These are phyloP conservation scores for Discostella stelligera DNA, from an alignment of 352 stramenopile genomes.

Conservation along the genomic window DNA sequence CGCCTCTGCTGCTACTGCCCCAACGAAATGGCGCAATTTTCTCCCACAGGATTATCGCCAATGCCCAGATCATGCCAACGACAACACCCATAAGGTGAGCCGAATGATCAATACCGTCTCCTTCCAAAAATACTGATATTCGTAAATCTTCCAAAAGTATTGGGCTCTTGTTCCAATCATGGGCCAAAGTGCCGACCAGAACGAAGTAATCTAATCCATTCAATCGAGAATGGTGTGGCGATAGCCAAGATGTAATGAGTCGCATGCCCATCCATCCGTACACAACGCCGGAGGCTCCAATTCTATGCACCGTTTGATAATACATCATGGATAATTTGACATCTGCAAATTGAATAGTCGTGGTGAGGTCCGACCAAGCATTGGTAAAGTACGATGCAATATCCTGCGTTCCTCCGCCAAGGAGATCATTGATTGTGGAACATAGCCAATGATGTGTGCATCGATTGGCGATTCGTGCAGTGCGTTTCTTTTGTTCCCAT, in stretches of 20 bases:
- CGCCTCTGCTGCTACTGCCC: not conserved
- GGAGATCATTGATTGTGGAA: constrained; percentile 24
- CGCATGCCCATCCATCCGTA: constrained; percentile 50
- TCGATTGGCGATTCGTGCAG: constrained; percentile 20
- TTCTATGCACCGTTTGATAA: constrained; percentile 28
- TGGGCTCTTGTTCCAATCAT: constrained; percentile 30
- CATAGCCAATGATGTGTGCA: constrained; percentile 43
- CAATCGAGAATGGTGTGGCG: constrained; percentile 27
- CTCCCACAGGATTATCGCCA: constrained; percentile 23
- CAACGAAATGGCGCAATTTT: constrained; percentile 9
- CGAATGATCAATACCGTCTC: constrained; percentile 36
- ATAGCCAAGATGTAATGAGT: constrained; percentile 32
- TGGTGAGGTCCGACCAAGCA: constrained; percentile 27
- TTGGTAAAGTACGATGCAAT: constrained; percentile 34
- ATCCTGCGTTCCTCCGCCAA: constrained; percentile 15
- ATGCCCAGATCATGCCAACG: constrained; percentile 20
- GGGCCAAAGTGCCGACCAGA: constrained; percentile 17
- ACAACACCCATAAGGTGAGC: constrained; percentile 25
- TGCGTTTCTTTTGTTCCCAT: constrained; percentile 19
- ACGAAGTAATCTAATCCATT: constrained; percentile 38
- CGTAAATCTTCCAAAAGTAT: constrained; percentile 32
- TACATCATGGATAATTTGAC: constrained; percentile 25
- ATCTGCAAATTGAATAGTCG: constrained; percentile 24
- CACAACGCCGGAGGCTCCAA: constrained; percentile 36
- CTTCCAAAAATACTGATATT: constrained; percentile 24